A percentile compares a stretch with the other conserved stretches of the same genome.
phyloP scores from a whole-genome alignment of 1,139 yeast genomes.

The Lodderomyces elongisporus region DNA sequence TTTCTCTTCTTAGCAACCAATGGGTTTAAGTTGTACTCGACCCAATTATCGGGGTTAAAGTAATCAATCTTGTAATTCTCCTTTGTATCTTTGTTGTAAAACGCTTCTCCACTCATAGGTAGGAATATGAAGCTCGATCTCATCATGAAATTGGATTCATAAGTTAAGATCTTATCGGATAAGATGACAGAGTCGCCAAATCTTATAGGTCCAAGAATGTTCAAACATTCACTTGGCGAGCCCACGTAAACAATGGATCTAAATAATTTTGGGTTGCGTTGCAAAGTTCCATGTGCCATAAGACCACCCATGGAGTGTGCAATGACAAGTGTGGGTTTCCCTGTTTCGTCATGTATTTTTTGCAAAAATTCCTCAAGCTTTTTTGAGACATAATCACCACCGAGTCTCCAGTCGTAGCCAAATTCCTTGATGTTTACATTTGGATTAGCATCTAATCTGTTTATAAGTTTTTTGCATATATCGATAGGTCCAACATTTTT shows the following conservation, averaged over 20 bases:
- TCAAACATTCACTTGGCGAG: slow-evolving; percentile 77
- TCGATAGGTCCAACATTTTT: slow-evolving; percentile 88
- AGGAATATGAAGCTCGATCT: slow-evolving; percentile 74
- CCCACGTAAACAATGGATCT: slow-evolving; percentile 79
- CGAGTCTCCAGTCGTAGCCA: slow-evolving; percentile 90
- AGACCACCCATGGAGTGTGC: slow-evolving; percentile 96
- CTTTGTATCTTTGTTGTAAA: slow-evolving; percentile 54
- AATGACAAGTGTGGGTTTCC: slow-evolving; percentile 60
- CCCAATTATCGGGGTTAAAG: slow-evolving; percentile 80
- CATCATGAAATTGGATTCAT: slow-evolving; percentile 84
- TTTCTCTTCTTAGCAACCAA: slow-evolving; percentile 50
- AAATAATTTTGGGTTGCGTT: slow-evolving; percentile 59
- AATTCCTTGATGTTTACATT: slow-evolving; percentile 64
- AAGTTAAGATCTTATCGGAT: slow-evolving; percentile 68
- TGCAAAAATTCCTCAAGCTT: slow-evolving; percentile 47
- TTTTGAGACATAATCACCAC: slow-evolving; percentile 48
- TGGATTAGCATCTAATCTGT: slow-evolving; percentile 51
- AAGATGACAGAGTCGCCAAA: slow-evolving; percentile 76
- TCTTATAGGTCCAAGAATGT: slow-evolving; percentile 79
- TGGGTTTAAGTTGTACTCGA: slow-evolving; percentile 68
- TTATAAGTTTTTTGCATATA: slow-evolving; percentile 58
- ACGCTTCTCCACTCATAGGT: slow-evolving; percentile 71
- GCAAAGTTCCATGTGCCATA: slow-evolving; percentile 74
- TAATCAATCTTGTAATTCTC: slow-evolving; percentile 65
- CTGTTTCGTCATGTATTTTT: slow-evolving; percentile 33